Percentiles rank a stretch among this genome's conserved stretches.
These are phyloP conservation scores for Penstemon eatonii DNA, from an alignment of 257 asterid genomes.

Conservation along the genomic window DNA sequence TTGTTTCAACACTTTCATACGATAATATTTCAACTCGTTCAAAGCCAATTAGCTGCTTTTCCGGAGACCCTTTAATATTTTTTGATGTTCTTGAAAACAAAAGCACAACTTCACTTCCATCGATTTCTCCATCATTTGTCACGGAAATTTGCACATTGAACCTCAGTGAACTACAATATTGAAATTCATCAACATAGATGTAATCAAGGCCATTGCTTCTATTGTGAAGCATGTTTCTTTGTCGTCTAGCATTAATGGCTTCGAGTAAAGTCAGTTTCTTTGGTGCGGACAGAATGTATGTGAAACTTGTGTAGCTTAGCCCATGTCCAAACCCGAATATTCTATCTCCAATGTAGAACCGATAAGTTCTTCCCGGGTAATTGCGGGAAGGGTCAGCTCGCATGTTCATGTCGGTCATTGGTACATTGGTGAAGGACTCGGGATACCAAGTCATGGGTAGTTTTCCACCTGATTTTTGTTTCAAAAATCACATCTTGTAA, in stretches of 20 bases:
- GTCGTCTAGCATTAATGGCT: conserved; percentile 27
- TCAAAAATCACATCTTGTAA: conserved; percentile 3
- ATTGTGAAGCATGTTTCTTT: conserved; percentile 36
- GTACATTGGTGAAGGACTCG: conserved; percentile 70
- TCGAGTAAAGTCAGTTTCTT: conserved; percentile 44
- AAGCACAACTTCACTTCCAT: conserved; percentile 68
- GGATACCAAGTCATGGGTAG: conserved; percentile 90
- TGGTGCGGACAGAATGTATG: conserved; percentile 62
- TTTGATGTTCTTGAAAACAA: conserved; percentile 49
- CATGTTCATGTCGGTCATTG: conserved; percentile 93
- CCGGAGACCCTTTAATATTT: conserved; percentile 47
- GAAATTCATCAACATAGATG: conserved; percentile 49
- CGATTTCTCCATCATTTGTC: conserved; percentile 59
- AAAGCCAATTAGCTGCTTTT: conserved; percentile 66
- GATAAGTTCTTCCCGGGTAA: conserved; percentile 89
- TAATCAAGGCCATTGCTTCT: conserved; percentile 31
- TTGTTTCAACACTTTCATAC: conserved; percentile 34
- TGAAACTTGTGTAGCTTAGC: conserved; percentile 68
- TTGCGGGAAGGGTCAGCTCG: conserved; percentile 75
- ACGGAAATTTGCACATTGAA: conserved; percentile 58
- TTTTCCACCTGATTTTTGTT: conserved; percentile 62
- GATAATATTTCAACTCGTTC: conserved; percentile 51
- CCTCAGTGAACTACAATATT: conserved; percentile 51
- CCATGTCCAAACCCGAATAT: conserved; percentile 79
- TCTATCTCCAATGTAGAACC: conserved; percentile 74